These are phyloP conservation scores for Mortierella sp. DNA, from an alignment of 371 early-diverging fungal genomes.

Conservation along the genomic window DNA sequence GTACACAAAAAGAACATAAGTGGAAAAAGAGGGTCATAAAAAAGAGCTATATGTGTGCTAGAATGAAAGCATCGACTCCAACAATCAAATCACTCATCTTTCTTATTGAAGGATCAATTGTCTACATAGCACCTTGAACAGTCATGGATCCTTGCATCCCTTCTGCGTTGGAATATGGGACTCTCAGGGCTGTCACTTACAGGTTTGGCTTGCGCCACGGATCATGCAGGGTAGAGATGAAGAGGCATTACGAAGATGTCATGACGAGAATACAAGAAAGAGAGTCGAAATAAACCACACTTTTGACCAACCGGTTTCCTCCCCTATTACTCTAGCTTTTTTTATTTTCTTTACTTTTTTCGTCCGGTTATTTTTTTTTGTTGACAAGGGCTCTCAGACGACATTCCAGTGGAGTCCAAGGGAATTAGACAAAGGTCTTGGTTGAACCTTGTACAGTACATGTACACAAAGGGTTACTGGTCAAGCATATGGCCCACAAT, in stretches of 20 bases:
- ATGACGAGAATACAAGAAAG: not conserved
- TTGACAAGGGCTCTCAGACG: slow-evolving; percentile 3
- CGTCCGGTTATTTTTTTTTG: not conserved
- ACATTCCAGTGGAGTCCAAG: slow-evolving; percentile 4
- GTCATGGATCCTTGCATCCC: no score
- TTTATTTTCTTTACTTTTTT: not conserved
- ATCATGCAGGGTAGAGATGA: not conserved
- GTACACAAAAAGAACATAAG: not conserved
- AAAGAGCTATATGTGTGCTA: not conserved
- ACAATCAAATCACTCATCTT: not conserved
- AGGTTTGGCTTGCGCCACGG: not conserved
- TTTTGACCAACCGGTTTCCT: slow-evolving; percentile 8
- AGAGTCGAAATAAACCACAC: not conserved
- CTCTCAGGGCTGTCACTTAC: no score
- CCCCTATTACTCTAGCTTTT: no score
- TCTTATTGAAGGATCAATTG: not conserved
- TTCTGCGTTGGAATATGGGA: no score
- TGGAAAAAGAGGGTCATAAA: not conserved
- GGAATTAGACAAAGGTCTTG: not conserved
- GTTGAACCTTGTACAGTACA: not conserved
- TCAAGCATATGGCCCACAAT: not conserved
- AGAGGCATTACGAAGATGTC: not conserved
- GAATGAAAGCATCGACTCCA: not conserved
- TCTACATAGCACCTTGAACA: no score
- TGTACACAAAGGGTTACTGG: not conserved